Percentiles rank a stretch among this genome's conserved stretches.
Conservation (phyloP, 2,329 filamentous ascomycete species). For the Phaeosphaeriaceae sp. region DNA sequence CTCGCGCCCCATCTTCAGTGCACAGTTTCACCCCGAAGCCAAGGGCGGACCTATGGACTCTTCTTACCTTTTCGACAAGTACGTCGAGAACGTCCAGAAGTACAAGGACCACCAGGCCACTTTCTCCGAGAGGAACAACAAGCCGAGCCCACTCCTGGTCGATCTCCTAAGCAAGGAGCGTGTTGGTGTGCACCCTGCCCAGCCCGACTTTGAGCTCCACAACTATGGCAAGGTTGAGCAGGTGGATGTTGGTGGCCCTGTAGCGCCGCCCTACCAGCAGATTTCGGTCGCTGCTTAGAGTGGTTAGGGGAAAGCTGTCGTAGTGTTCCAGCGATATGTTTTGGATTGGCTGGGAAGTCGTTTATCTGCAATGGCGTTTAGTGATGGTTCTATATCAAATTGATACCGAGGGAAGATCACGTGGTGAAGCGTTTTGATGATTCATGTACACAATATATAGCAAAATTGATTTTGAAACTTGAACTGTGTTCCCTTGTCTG, state of each 20-base stretch:
- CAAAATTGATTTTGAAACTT: neutral
- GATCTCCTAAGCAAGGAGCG: slow-evolving; percentile 94
- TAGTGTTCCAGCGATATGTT: neutral
- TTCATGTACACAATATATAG: neutral
- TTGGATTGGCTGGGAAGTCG: neutral
- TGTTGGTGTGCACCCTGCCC: slow-evolving; percentile 73
- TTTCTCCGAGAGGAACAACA: slow-evolving; percentile 80
- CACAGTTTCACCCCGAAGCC: slow-evolving; percentile 98
- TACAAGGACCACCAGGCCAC: slow-evolving; percentile 85
- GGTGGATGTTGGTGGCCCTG: slow-evolving; percentile 35
- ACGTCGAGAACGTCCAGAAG: slow-evolving; percentile 84
- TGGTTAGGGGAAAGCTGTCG: neutral
- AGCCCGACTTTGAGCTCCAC: slow-evolving; percentile 44
- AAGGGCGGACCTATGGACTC: slow-evolving; percentile 97
- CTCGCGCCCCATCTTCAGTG: slow-evolving; percentile 94
- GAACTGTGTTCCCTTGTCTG: neutral
- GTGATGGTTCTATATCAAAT: neutral
- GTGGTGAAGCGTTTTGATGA: neutral
- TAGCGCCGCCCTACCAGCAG: slow-evolving; percentile 42
- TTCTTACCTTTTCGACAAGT: slow-evolving; percentile 95
- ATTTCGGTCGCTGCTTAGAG: slow-evolving; percentile 41
- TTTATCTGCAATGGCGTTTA: neutral
- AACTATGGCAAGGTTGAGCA: slow-evolving; percentile 36
- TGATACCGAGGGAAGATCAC: neutral
- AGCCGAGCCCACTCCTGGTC: slow-evolving; percentile 84